Base-by-base conservation (phyloP, 139 green algal species). In the Gonium pectorale region DNA sequence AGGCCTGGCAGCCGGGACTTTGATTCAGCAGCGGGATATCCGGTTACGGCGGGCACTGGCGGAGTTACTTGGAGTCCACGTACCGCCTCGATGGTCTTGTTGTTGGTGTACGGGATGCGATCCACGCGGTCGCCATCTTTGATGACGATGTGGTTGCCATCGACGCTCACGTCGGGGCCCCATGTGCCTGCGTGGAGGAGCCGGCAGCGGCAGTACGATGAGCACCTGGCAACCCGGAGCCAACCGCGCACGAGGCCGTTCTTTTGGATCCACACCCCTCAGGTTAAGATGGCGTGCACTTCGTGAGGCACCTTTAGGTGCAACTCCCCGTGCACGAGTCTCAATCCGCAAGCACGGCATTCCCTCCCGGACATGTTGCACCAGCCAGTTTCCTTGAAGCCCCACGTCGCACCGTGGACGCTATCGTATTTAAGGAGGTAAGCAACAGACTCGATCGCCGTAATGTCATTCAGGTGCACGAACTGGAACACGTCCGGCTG, bases 381-480 rank as follows among this genome's bases (percentile, higher is more conserved):
- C n/a, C n/a, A n/a, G n/a, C n/a, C n/a, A n/a, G n/a, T n/a, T n/a
- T n/a, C n/a, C n/a, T n/a, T n/a, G n/a, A n/a, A n/a, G n/a, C 15
- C 37, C 33, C 54, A 33, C 27, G 21, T 7, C 72, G 3, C 54
- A 90, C 92, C 94, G 68, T 98, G 94, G 24, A 95, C 93, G 11
- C 70, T 92, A 89, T 98, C 95, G 59, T 91, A 97, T 86, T 97
- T 94, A 29, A 96, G 83, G 1, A 98, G 88, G 88, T 98, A 98
- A 9, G 95, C 94, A 22, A 88, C 87, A 27, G 56, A 90, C 66
- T 97, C 93, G 1, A 93, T 85, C 0, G 88, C 81, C 0, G 89
- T 85, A 27, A 93, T 81, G 54, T 98, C 95, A 74, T 98, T 98
- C 40, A 97, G 81, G 38, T 93, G 87, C 33, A 96, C 94, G n/a